These are phyloP conservation scores for Colletotrichum cuscutae DNA, from an alignment of 2,329 filamentous ascomycete genomes.

Conservation along the genomic window DNA sequence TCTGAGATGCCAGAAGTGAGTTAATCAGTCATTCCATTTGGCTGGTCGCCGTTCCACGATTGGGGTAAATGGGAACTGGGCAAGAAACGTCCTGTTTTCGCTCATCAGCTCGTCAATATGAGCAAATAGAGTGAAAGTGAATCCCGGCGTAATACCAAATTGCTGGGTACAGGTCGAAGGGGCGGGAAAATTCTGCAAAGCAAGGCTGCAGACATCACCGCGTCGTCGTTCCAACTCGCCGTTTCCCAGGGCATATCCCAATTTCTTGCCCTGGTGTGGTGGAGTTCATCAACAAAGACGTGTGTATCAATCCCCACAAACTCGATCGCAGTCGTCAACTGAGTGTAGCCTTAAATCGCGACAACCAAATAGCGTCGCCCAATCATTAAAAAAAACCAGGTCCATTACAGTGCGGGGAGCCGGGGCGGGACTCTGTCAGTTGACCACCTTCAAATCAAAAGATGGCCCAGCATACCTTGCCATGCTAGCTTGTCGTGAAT, in stretches of 20 bases:
- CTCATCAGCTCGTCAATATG: neutral
- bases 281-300: neutral
- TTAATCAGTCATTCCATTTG: neutral
- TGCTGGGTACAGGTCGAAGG: neutral
- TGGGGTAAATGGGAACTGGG: neutral
- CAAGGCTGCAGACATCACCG: slow-evolving; percentile 4
- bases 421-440: slow-evolving; percentile 10
- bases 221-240: neutral
- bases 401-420: slow-evolving; percentile 2
- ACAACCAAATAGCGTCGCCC: neutral
- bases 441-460: slow-evolving; percentile 2
- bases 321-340: slow-evolving; percentile 5
- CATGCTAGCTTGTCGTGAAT: neutral
- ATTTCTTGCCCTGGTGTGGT: slow-evolving; percentile 15
- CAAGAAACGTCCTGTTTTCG: neutral
- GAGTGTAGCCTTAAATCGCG: neutral
- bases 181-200: neutral
- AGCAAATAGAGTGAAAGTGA: neutral
- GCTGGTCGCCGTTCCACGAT: neutral
- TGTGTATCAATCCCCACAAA: slow-evolving; percentile 1
- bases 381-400: neutral
- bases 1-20: no score
- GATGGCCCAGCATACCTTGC: slow-evolving; percentile 6
- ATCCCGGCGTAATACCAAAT: neutral
- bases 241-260: slow-evolving; percentile 25